Base-by-base conservation (phyloP, 768 basidiomycete genomes). In the Udeniomyces megalosporus region DNA sequence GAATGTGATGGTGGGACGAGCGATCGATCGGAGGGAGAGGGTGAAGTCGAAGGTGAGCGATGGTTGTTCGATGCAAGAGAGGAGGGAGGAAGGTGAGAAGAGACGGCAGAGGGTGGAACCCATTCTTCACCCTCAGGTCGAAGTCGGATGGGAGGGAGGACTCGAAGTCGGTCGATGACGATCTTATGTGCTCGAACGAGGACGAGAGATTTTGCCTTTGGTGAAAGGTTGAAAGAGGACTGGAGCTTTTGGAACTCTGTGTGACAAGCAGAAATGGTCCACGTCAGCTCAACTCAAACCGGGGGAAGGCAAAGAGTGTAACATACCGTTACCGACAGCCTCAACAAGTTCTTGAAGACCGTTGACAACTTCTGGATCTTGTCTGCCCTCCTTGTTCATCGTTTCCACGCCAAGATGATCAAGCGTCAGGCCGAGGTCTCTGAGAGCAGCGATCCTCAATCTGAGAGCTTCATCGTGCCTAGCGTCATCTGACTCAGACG, bases 391-490 rank as follows among this genome's bases (percentile, higher is more conserved):
- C 22, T 78, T 66, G 5, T 73, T 72, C 2, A 81, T 83, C 0
- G 88, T 81, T 57, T 88, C 83, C 10, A 97, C 79, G 17, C 92
- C 93, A 1, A 99, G 80, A 74, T 97, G 91, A 44, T 85, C 84
- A 11, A 97, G 76, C 2, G 83, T 80, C 0, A 99, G 77, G 71
- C 96, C 93, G 1, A 97, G 77, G 78, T 91, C 81, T 67, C 92
- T 91, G 49, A 99, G 77, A 1, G 91, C 92, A 15, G 89, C 88
- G 17, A 96, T 83, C 5, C 92, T 82, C 69, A 83, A 86, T 0
- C 91, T 82, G 3, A 99, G 76, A 0, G 88, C 85, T 68, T 88
- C 88, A 70, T 99, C 91, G 70, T 95, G 92, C 0, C 83, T 84
- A 0, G 80, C 77, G 69, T 99, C 93, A 56, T 82, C 80, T n/a